Evolutionary conservation across 176 grass and related monocot species (phyloP).

Genomic region (Coix lacrymajobi): DNA sequence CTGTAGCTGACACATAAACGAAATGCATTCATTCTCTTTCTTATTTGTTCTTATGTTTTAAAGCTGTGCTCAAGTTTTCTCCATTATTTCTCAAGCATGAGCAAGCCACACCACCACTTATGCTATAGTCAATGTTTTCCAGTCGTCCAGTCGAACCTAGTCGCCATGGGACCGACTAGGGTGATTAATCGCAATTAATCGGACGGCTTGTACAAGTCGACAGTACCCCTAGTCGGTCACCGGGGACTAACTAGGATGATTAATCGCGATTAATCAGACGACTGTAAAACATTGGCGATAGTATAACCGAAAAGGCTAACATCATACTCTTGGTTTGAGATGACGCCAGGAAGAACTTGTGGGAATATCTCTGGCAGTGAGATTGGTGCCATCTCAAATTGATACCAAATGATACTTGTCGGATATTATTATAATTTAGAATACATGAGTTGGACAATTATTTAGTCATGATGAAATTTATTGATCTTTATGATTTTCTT

Average conservation of each 20-base stretch:
- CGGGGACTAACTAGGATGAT: too few relatives aligned
- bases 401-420: background rate
- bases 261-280: too few relatives aligned
- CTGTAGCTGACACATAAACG: background rate
- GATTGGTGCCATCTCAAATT: too few relatives aligned
- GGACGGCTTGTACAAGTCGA: too few relatives aligned
- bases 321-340: constrained; percentile 11
- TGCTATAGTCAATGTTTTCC: too few relatives aligned
- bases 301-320: background rate
- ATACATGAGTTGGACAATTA: constrained; percentile 3
- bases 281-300: too few relatives aligned
- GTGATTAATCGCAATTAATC: too few relatives aligned
- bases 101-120: background rate
- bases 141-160: too few relatives aligned
- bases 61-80: background rate
- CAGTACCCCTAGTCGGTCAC: too few relatives aligned
- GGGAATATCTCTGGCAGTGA: background rate
- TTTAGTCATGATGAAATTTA: constrained; percentile 6
- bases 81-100: background rate
- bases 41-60: background rate
- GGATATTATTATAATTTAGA: background rate
- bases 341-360: background rate
- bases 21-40: background rate
- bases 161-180: too few relatives aligned
- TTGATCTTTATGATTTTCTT: constrained; percentile 16